Base-by-base conservation (phyloP, 768 basidiomycete species). In the Fomitopsis pulvina region DNA sequence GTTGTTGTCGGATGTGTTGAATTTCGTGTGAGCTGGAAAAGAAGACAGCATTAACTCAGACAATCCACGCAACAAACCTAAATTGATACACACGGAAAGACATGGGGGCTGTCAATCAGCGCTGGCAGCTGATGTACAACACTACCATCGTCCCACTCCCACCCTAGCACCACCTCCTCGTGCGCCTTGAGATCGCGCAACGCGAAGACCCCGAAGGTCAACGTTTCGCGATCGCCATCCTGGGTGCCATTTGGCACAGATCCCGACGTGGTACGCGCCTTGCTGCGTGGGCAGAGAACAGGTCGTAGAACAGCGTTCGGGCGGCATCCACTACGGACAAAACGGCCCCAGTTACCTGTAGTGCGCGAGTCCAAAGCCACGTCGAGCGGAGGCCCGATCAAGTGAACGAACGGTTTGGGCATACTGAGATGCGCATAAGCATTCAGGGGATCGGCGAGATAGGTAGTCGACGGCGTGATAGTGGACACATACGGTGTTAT, bases 131-230 rank as follows among this genome's bases (percentile, higher is more conserved):
- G 70, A 65, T 95, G 93, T 0, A 94, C 79, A 0, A 85, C 82
- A 61, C 91, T 87, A 2, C 81, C 82, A 59, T 98, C 94, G 58
- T 97, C 93, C 94, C 94, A 98, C 63, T 96, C 92, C 92, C 94
- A 97, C 0, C 87, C 87, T 0, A 97, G 68, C 0, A 93, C 81
- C 18, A 97, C 78, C 68, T 97, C 94, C 55, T 93, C 92, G 42
- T 85, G 76, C 28, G 79, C 79, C 48, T 76, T 77, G 55, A 97
- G 74, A 53, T 89, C 86, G 10, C 80, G 68, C 16, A 83, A 66
- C 1, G 93, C 88, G 55, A 92, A 94, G 0, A 96, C 71, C 0
- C 82, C 92, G 61, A 96, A 94, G 0, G 75, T 69, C 1, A 93
- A 66, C 1, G 71, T 65, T 11, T 70, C 67, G 7, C 56, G 57